phyloP scores from a whole-genome alignment of 176 grass and related monocot species.

The Ensete glaucum region DNA sequence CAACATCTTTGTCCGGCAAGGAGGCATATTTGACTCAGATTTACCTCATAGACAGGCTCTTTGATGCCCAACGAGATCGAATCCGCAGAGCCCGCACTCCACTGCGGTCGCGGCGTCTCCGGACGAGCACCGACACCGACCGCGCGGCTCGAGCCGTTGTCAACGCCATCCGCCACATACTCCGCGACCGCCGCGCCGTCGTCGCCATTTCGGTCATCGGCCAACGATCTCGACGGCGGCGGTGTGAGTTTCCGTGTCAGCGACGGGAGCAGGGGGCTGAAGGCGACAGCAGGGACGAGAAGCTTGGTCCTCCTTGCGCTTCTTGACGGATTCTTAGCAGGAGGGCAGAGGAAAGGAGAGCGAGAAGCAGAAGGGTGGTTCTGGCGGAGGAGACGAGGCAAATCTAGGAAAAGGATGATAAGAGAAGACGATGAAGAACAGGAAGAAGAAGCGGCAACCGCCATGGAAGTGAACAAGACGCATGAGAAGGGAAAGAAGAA shows the following conservation, averaged over 20 bases:
- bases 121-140: background rate
- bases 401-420: background rate
- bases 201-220: background rate
- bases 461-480: background rate
- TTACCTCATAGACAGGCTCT: constrained; percentile 86
- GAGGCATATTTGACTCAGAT: background rate
- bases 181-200: background rate
- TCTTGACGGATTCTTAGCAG: background rate
- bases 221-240: background rate
- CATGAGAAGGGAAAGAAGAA: background rate
- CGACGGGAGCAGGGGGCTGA: background rate
- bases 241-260: background rate
- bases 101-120: background rate
- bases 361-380: background rate
- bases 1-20: background rate
- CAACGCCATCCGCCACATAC: constrained; percentile 10
- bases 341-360: background rate
- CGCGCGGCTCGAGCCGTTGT: background rate
- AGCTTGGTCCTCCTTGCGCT: background rate
- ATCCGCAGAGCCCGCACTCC: constrained; percentile 29
- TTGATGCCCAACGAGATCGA: constrained; percentile 73
- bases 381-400: background rate
- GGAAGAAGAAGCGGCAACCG: background rate
- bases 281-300: background rate
- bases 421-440: constrained; percentile 3